Evolutionary conservation across 805 yeast genomes (phyloP).

Genomic region (Pichia cabralensis): DNA sequence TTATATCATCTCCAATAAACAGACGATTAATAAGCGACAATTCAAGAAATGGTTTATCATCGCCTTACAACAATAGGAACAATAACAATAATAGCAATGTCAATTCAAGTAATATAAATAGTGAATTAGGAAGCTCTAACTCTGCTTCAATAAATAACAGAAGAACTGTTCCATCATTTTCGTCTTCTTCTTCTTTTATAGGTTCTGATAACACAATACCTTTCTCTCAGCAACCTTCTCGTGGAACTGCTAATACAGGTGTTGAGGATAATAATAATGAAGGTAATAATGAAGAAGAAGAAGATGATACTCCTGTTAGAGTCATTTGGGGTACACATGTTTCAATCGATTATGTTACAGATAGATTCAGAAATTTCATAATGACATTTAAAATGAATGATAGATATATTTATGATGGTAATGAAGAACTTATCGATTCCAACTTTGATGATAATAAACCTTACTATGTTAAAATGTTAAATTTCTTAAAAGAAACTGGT

Average conservation of each 20-base stretch:
- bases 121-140: no score
- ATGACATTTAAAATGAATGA: constrained; percentile 75
- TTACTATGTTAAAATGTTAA: constrained; percentile 64
- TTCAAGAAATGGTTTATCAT: no score
- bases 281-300: constrained; percentile 1
- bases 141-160: no score
- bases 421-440: constrained; percentile 25
- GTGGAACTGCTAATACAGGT: no score
- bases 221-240: no score
- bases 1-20: constrained; percentile 56
- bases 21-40: constrained; percentile 54
- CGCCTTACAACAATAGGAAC: no score
- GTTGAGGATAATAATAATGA: no score
- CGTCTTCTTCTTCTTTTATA: constrained; percentile 15
- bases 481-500: constrained; percentile 68
- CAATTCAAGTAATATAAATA: no score
- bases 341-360: constrained; percentile 78
- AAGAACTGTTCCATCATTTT: no score
- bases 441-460: constrained; percentile 69
- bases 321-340: constrained; percentile 99
- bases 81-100: no score
- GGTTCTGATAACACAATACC: constrained; percentile 12
- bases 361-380: constrained; percentile 70
- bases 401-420: constrained; percentile 44
- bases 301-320: constrained; percentile 59